Conservation (phyloP, 345 rosid genomes). For the Diplotaxis tenuifolia region DNA sequence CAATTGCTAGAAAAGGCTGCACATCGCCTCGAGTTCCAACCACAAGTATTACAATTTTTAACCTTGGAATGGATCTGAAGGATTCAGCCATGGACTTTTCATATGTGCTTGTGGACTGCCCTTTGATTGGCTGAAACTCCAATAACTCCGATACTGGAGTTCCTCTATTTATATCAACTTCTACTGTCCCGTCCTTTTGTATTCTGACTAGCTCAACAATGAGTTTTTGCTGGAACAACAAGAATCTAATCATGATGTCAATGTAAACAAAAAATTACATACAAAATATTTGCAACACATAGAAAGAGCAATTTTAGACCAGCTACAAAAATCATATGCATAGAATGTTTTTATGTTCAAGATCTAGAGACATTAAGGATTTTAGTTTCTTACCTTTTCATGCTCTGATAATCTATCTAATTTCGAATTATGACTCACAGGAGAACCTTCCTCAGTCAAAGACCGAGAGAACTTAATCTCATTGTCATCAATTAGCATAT, state of each 20-base stretch:
- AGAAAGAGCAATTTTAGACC: neutral
- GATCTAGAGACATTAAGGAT: neutral
- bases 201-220: constrained; percentile 80
- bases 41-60: constrained; percentile 79
- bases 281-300: neutral
- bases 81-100: constrained; percentile 42
- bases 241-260: neutral
- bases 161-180: constrained; percentile 70
- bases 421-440: constrained; percentile 51
- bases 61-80: constrained; percentile 65
- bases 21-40: constrained; percentile 99
- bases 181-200: constrained; percentile 94
- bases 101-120: constrained; percentile 41
- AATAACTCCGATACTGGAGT: constrained; percentile 71
- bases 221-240: constrained; percentile 61
- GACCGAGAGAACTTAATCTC: constrained; percentile 59
- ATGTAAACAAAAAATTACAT: neutral
- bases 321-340: neutral
- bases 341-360: neutral
- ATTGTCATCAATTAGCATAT: constrained; percentile 44
- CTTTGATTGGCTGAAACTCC: constrained; percentile 63
- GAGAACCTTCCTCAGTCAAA: constrained; percentile 57
- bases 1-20: constrained; percentile 91
- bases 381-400: constrained; percentile 63
- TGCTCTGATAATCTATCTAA: constrained; percentile 74